These are phyloP conservation scores for Acacia crassicarpa DNA, from an alignment of 306 rosid genomes.

Conservation along the genomic window DNA sequence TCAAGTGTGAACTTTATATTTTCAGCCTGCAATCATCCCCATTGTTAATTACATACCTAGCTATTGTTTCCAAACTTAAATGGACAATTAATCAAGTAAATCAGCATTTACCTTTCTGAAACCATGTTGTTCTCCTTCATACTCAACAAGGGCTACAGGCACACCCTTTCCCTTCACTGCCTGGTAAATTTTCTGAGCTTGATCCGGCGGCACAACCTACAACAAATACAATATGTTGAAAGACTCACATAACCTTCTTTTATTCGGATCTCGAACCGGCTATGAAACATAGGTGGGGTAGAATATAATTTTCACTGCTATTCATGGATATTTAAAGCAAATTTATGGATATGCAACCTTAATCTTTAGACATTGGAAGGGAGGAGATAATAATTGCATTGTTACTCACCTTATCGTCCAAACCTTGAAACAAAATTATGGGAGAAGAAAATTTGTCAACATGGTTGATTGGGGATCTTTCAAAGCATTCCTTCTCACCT, in stretches of 20 bases:
- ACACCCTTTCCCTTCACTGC: conserved; percentile 85
- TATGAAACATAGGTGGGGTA: neutral
- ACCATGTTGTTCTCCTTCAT: conserved; percentile 97
- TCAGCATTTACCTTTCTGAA: conserved; percentile 70
- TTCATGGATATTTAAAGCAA: neutral
- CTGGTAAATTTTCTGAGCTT: conserved; percentile 73
- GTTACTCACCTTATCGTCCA: conserved; percentile 82
- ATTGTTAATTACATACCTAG: conserved; percentile 22
- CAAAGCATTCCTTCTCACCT: conserved; percentile 55
- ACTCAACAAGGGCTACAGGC: conserved; percentile 91
- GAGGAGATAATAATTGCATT: neutral
- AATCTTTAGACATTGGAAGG: neutral
- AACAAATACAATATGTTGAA: neutral
- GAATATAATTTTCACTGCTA: neutral
- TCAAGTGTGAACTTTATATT: conserved; percentile 90
- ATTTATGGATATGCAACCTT: neutral
- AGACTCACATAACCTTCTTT: neutral
- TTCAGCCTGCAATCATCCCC: conserved; percentile 66
- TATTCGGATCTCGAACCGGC: neutral
- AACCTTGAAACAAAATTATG: conserved; percentile 85
- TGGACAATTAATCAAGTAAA: conserved; percentile 5
- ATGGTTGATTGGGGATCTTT: conserved; percentile 84
- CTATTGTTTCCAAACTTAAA: conserved; percentile 4
- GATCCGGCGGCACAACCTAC: conserved; percentile 87
- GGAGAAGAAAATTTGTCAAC: conserved; percentile 85